Percentiles rank a stretch among this genome's conserved stretches.
These are phyloP conservation scores for Orbilia javanica DNA, from an alignment of 2,329 filamentous ascomycete species.

Conservation along the genomic window DNA sequence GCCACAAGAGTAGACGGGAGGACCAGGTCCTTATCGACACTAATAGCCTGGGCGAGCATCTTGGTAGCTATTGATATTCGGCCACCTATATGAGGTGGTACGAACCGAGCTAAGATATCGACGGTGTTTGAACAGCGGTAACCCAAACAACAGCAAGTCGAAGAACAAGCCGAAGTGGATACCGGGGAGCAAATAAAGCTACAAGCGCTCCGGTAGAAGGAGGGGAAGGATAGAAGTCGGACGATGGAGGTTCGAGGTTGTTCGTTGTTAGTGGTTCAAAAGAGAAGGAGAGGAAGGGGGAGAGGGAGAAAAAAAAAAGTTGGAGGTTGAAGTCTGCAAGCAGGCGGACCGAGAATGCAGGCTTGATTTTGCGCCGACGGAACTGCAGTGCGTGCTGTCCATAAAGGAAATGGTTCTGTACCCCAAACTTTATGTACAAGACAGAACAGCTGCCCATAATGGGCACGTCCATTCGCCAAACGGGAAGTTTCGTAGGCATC, in stretches of 20 bases:
- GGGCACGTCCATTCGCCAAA: slow-evolving; percentile 7
- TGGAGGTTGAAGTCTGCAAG: slow-evolving; percentile 10
- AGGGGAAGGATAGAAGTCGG: neutral
- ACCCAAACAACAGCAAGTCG: neutral
- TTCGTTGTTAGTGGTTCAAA: slow-evolving; percentile 1
- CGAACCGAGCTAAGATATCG: neutral
- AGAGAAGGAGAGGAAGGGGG: slow-evolving; percentile 4
- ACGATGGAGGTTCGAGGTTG: neutral
- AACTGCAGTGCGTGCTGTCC: neutral
- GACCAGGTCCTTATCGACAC: slow-evolving; percentile 18
- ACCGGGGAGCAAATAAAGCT: neutral
- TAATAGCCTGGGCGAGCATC: slow-evolving; percentile 28
- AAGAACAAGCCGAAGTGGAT: slow-evolving; percentile 1
- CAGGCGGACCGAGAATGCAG: too few species aligned
- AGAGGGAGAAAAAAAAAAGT: neutral
- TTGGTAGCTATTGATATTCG: neutral
- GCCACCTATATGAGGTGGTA: neutral
- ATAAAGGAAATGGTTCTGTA: slow-evolving; percentile 21
- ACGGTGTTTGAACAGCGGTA: neutral
- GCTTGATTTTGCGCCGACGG: slow-evolving; percentile 4
- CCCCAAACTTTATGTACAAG: slow-evolving; percentile 23
- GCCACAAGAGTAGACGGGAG: neutral
- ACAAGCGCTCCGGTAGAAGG: neutral
- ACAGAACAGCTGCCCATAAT: slow-evolving; percentile 8
- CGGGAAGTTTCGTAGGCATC: slow-evolving; percentile 19